phyloP scores from a whole-genome alignment of 495 filamentous ascomycete species.

The Thozetella sp. region DNA sequence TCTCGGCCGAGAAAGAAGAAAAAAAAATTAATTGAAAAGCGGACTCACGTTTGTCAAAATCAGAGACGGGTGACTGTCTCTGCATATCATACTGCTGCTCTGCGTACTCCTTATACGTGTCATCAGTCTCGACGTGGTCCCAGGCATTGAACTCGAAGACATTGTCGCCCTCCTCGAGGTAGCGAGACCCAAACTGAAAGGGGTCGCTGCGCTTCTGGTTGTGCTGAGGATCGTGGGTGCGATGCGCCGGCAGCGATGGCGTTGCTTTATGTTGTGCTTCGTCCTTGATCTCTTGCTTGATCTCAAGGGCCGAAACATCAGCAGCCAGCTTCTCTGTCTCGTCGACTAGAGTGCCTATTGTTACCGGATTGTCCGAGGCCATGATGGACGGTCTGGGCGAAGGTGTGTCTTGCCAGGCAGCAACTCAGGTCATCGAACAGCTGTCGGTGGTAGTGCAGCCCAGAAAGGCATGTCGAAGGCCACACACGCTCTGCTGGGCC shows the following conservation, averaged over 20 bases:
- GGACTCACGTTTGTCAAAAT: slow-evolving; percentile 75
- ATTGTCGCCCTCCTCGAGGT: slow-evolving; percentile 77
- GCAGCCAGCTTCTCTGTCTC: slow-evolving; percentile 23
- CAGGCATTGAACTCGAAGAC: slow-evolving; percentile 97
- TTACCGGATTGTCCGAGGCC: neutral
- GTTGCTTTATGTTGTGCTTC: slow-evolving; percentile 8
- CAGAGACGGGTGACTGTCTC: slow-evolving; percentile 77
- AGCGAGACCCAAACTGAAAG: slow-evolving; percentile 92
- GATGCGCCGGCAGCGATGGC: slow-evolving; percentile 40
- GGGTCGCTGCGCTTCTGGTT: slow-evolving; percentile 85
- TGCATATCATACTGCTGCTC: slow-evolving; percentile 81
- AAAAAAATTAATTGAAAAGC: slow-evolving; percentile 6
- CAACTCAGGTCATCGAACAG: neutral
- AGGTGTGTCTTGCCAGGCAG: neutral
- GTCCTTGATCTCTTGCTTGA: slow-evolving; percentile 15
- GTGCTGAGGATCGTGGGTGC: slow-evolving; percentile 56
- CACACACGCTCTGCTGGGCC: neutral
- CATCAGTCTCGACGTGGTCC: slow-evolving; percentile 93
- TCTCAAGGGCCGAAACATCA: slow-evolving; percentile 25
- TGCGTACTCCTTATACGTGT: slow-evolving; percentile 79
- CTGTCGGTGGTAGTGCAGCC: neutral
- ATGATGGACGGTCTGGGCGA: neutral
- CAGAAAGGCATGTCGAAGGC: neutral
- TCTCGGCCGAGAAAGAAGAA: neutral
- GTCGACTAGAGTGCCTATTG: neutral